A percentile compares a stretch with the other conserved stretches of the same genome.
phyloP scores from a whole-genome alignment of 2,329 filamentous ascomycete species.

The Arthrinium puccinioides region DNA sequence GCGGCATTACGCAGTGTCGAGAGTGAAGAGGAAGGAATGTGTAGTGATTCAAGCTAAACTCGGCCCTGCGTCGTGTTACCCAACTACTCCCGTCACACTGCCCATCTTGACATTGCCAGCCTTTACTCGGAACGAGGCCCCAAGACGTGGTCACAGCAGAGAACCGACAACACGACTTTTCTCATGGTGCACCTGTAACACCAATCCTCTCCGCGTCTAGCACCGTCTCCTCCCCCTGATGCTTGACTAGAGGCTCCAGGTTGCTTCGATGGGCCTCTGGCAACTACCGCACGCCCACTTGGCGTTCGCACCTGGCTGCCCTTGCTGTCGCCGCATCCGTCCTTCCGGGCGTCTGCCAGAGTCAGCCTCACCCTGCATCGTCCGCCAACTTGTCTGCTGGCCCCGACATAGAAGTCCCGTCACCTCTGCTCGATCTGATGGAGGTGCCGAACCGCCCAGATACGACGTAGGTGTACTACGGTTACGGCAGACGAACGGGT shows the following conservation, averaged over 20 bases:
- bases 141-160: too few species aligned
- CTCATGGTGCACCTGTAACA: not conserved
- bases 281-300: not conserved
- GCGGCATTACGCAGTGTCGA: too few species aligned
- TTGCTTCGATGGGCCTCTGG: not conserved
- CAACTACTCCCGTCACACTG: too few species aligned
- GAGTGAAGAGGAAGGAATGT: too few species aligned
- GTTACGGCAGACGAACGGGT: not conserved
- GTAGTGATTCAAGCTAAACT: too few species aligned
- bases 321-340: not conserved
- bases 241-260: slow-evolving; percentile 1
- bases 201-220: not conserved
- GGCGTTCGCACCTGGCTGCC: not conserved
- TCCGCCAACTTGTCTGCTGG: too few species aligned
- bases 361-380: not conserved
- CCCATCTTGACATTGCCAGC: too few species aligned
- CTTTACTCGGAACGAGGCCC: too few species aligned
- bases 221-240: not conserved
- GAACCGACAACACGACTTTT: too few species aligned
- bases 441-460: not conserved
- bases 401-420: not conserved
- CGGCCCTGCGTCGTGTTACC: too few species aligned
- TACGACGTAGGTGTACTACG: too few species aligned
- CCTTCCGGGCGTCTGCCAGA: not conserved
- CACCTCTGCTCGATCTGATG: not conserved